Evolutionary conservation across 2,329 filamentous ascomycete genomes (phyloP).

Genomic region (Rutstroemia sp.): DNA sequence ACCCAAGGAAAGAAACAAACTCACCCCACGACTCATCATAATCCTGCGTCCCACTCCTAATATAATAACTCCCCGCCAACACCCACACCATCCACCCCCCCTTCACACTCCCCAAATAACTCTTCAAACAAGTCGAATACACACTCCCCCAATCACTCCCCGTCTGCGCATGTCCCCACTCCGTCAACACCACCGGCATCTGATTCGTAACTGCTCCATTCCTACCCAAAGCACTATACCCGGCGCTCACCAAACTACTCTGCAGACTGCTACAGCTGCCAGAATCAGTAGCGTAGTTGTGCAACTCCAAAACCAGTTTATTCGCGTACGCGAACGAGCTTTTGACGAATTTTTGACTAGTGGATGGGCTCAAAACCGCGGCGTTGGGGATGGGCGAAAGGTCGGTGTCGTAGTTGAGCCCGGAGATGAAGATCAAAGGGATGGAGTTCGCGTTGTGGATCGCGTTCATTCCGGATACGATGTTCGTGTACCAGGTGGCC

Average conservation of each 20-base stretch:
- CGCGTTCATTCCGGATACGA: constrained; percentile 33
- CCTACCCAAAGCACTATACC: constrained; percentile 35
- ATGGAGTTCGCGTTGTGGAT: constrained; percentile 37
- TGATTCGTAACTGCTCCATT: constrained; percentile 26
- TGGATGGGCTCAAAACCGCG: constrained; percentile 12
- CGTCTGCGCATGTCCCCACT: constrained; percentile 40
- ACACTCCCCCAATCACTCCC: constrained; percentile 37
- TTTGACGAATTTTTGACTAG: constrained; percentile 28
- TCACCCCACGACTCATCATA: constrained; percentile 52
- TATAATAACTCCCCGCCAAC: constrained; percentile 51
- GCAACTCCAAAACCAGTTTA: constrained; percentile 41
- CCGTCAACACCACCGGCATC: constrained; percentile 34
- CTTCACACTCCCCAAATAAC: constrained; percentile 30
- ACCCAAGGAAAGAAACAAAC: not conserved
- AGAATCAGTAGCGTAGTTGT: constrained; percentile 20
- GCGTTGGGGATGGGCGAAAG: constrained; percentile 14
- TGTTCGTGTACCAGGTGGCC: constrained; percentile 38
- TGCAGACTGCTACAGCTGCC: constrained; percentile 24
- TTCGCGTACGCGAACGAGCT: constrained; percentile 33
- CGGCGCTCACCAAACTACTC: constrained; percentile 31
- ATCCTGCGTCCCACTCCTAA: constrained; percentile 44
- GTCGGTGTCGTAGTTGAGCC: constrained; percentile 37
- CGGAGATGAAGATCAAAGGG: constrained; percentile 41
- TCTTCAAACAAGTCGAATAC: constrained; percentile 43
- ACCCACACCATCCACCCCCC: constrained; percentile 55